Percentiles rank a stretch among this genome's conserved stretches.
Conservation (phyloP, 169 alveolate genomes). For the Cryptosporidium ryanae region DNA sequence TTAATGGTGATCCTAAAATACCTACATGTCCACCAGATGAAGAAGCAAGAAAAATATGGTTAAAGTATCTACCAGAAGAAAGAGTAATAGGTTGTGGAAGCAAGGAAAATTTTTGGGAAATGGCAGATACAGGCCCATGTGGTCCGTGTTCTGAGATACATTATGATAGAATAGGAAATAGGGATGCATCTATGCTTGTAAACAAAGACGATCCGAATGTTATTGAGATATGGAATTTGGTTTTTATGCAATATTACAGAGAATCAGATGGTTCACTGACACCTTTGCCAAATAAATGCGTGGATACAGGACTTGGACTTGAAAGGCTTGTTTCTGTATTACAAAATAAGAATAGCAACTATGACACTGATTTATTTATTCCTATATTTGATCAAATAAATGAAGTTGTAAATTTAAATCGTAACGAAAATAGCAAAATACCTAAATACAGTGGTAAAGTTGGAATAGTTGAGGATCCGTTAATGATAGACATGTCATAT, state of each 20-base stretch:
- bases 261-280: constrained; percentile 87
- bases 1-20: constrained; percentile 92
- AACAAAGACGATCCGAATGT: constrained; percentile 94
- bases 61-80: constrained; percentile 84
- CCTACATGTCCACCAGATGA: constrained; percentile 88
- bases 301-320: constrained; percentile 95
- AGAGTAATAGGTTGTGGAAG: constrained; percentile 86
- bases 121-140: constrained; percentile 97
- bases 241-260: constrained; percentile 94
- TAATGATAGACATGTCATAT: constrained; percentile 90
- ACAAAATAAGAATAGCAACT: constrained; percentile 85
- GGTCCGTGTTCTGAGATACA: constrained; percentile 97
- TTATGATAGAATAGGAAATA: constrained; percentile 89
- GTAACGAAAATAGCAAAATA: constrained; percentile 36
- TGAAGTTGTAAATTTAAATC: constrained; percentile 77
- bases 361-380: constrained; percentile 92
- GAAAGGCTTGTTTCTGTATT: constrained; percentile 92
- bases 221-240: constrained; percentile 94
- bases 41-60: constrained; percentile 91
- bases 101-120: constrained; percentile 96
- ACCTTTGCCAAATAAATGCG: constrained; percentile 90
- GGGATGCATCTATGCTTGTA: constrained; percentile 91
- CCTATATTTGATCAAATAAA: constrained; percentile 86
- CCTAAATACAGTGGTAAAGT: constrained; percentile 88
- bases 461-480: constrained; percentile 84